Conservation (phyloP, 495 filamentous ascomycete genomes). For the Collariella sp. region DNA sequence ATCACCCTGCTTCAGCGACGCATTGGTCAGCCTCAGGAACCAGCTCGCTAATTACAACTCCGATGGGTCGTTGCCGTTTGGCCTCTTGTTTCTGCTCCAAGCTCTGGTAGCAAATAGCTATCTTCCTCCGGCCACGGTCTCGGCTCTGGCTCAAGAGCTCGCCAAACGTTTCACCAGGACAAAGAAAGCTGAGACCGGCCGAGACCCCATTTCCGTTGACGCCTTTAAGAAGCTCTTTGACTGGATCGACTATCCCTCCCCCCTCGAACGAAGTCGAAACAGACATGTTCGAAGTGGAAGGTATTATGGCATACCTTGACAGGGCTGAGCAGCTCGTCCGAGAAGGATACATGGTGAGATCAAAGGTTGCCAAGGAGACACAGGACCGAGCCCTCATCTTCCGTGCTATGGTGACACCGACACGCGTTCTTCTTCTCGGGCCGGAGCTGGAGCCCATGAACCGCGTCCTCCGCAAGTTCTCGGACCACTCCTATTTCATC, state of each 20-base stretch:
- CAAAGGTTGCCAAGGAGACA: conserved; percentile 18
- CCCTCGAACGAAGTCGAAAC: conserved; percentile 36
- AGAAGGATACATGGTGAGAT: conserved; percentile 18
- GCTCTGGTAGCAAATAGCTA: conserved; percentile 45
- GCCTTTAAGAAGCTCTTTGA: conserved; percentile 42
- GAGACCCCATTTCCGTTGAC: conserved; percentile 30
- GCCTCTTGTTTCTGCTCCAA: conserved; percentile 42
- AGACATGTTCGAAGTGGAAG: conserved; percentile 31
- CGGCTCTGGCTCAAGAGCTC: conserved; percentile 27
- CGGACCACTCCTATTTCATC: conserved; percentile 56
- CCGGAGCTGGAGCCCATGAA: conserved; percentile 65
- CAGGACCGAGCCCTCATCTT: conserved; percentile 40
- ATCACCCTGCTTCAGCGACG: conserved; percentile 8
- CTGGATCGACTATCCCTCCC: conserved; percentile 41
- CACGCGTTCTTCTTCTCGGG: conserved; percentile 58
- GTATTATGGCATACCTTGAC: conserved; percentile 38
- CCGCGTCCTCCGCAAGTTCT: conserved; percentile 63
- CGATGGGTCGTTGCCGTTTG: conserved; percentile 23
- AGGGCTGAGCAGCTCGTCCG: conserved; percentile 32
- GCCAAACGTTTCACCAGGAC: not conserved
- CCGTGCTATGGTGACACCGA: conserved; percentile 57
- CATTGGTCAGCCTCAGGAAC: conserved; percentile 10
- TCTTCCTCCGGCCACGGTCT: conserved; percentile 39
- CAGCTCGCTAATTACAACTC: conserved; percentile 11
- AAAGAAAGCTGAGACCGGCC: conserved; percentile 7